Percentiles rank a stretch among this genome's conserved stretches.
Evolutionary conservation across 495 filamentous ascomycete species (phyloP).

Genomic region (Collariella sp.): DNA sequence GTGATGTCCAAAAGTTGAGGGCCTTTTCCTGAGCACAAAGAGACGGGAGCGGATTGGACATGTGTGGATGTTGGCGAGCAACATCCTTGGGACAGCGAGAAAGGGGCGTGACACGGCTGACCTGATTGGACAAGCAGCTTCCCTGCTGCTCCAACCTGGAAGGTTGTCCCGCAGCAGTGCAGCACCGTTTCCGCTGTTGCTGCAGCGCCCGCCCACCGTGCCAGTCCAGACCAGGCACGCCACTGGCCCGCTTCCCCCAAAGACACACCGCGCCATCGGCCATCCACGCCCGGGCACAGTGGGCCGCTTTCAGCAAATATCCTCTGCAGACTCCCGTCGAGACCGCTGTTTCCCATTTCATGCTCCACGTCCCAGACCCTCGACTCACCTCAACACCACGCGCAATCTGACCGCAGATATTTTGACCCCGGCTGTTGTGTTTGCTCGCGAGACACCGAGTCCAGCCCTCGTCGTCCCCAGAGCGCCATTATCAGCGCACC

Average conservation of each 20-base stretch:
- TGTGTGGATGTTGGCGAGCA: conserved; percentile 1
- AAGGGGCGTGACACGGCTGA: not conserved
- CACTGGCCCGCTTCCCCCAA: not conserved
- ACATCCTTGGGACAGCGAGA: not conserved
- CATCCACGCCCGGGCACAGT: conserved; percentile 1
- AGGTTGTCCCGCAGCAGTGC: too few species aligned
- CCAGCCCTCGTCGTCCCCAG: not conserved
- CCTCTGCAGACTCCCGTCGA: not conserved
- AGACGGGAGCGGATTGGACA: not conserved
- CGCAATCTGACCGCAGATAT: too few species aligned
- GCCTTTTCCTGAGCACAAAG: conserved; percentile 1
- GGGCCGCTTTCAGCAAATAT: conserved; percentile 11
- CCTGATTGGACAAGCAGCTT: conserved; percentile 4
- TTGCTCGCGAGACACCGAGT: not conserved
- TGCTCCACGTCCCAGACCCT: too few species aligned
- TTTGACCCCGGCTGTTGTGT: too few species aligned
- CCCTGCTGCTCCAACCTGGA: too few species aligned
- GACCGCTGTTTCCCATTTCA: too few species aligned
- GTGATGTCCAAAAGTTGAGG: conserved; percentile 12
- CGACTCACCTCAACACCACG: too few species aligned
- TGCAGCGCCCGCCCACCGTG: conserved; percentile 5
- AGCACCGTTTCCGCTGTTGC: not conserved
- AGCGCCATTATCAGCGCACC: not conserved
- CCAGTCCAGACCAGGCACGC: too few species aligned
- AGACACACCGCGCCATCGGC: not conserved